phyloP scores from a whole-genome alignment of 2,329 filamentous ascomycete genomes.

The Dactylellina leptospora region DNA sequence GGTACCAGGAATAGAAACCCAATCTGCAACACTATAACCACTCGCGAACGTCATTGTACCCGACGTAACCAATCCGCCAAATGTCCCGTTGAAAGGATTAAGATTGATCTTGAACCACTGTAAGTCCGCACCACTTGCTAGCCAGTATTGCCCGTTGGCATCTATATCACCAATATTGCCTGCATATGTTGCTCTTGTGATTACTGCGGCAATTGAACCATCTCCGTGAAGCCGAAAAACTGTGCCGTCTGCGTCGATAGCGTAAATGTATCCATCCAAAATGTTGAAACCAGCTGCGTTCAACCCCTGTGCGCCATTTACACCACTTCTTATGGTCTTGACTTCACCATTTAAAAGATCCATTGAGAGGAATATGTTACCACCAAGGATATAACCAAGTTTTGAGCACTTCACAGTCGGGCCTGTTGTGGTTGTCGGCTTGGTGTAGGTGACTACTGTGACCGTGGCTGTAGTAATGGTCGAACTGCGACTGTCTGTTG shows the following conservation, averaged over 20 bases:
- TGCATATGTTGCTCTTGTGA: not conserved
- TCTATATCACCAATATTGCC: not conserved
- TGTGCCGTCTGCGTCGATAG: not conserved
- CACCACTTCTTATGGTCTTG: not conserved
- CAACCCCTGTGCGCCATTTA: not conserved
- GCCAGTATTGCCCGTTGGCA: not conserved
- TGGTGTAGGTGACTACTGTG: not conserved
- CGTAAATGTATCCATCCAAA: not conserved
- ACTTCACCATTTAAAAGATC: not conserved
- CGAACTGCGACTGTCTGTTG: not conserved
- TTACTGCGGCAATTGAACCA: not conserved
- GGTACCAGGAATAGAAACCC: not conserved
- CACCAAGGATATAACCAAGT: not conserved
- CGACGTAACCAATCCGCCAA: not conserved
- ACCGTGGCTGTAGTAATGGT: not conserved
- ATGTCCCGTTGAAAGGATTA: not conserved
- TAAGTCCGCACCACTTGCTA: not conserved
- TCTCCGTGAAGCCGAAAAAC: not conserved
- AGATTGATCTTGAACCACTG: not conserved
- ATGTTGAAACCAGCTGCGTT: not conserved
- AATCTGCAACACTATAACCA: not conserved
- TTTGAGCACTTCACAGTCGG: not conserved
- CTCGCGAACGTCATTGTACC: not conserved
- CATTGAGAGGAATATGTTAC: not conserved
- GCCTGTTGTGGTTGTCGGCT: not conserved